Percentiles rank a stretch among this genome's conserved stretches.
Conservation (phyloP, 2,329 filamentous ascomycete genomes). For the Penicillium brevicompactum region DNA sequence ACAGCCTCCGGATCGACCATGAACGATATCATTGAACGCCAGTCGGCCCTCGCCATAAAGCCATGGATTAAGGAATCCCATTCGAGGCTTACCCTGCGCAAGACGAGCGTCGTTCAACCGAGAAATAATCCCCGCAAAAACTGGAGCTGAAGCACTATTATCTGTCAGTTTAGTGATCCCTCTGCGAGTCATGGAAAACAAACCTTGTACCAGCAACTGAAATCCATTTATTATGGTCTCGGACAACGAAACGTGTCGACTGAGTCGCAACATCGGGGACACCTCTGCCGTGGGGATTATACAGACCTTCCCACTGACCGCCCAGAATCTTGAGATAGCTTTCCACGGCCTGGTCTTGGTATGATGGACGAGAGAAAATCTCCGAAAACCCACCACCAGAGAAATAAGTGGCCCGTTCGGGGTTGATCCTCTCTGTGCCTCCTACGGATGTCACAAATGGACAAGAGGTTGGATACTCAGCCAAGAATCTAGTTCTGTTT, state of each 20-base stretch:
- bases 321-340: conserved; percentile 47
- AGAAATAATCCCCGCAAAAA: conserved; percentile 64
- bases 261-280: conserved; percentile 67
- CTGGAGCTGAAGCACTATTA: conserved; percentile 59
- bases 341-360: conserved; percentile 49
- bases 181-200: conserved; percentile 9
- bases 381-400: conserved; percentile 54
- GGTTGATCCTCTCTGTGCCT: conserved; percentile 55
- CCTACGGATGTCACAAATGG: conserved; percentile 67
- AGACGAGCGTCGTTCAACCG: conserved; percentile 67
- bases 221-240: conserved; percentile 38
- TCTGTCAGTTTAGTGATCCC: conserved; percentile 13
- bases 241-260: conserved; percentile 44
- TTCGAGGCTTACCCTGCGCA: conserved; percentile 51
- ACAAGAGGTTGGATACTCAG: conserved; percentile 59
- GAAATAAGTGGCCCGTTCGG: conserved; percentile 59
- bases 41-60: conserved; percentile 52
- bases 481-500: conserved; percentile 54
- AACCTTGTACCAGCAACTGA: conserved; percentile 52
- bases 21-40: conserved; percentile 53
- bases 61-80: conserved; percentile 67
- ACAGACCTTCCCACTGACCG: conserved; percentile 48
- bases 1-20: conserved; percentile 52
- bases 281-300: conserved; percentile 57
- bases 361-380: conserved; percentile 50